These are phyloP conservation scores for Vinca major DNA, from an alignment of 305 asterid species.

Conservation along the genomic window DNA sequence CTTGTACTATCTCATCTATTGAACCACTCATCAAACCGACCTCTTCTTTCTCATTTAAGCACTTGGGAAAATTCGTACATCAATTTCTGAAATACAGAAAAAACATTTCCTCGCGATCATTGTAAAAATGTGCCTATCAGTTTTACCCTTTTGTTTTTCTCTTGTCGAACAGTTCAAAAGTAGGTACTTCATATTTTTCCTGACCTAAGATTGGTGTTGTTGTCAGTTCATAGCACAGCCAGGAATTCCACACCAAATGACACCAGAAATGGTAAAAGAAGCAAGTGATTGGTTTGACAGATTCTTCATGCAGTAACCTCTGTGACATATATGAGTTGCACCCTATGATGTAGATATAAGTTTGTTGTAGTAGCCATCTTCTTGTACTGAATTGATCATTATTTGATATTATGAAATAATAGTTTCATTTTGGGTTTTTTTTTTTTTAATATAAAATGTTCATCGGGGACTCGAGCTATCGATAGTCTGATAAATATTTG, in stretches of 20 bases:
- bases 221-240: slow-evolving; percentile 51
- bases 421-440: neutral
- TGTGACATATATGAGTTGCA: neutral
- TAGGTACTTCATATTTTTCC: neutral
- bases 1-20: too few relatives aligned
- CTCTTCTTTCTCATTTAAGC: too few relatives aligned
- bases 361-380: neutral
- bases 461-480: neutral
- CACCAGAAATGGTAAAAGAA: slow-evolving; percentile 69
- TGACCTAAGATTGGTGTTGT: neutral
- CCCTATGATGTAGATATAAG: neutral
- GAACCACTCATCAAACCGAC: too few relatives aligned
- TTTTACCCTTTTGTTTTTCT: too few relatives aligned
- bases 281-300: slow-evolving; percentile 91
- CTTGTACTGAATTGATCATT: neutral
- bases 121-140: too few relatives aligned
- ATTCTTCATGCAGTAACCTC: slow-evolving; percentile 17
- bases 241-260: slow-evolving; percentile 71
- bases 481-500: neutral
- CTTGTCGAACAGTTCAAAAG: too few relatives aligned
- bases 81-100: too few relatives aligned
- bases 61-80: too few relatives aligned
- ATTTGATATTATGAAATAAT: neutral
- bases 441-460: too few relatives aligned
- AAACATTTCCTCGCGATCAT: too few relatives aligned